These are phyloP conservation scores for Candida tropicalis DNA, from an alignment of 1,139 yeast species.

Conservation along the genomic window DNA sequence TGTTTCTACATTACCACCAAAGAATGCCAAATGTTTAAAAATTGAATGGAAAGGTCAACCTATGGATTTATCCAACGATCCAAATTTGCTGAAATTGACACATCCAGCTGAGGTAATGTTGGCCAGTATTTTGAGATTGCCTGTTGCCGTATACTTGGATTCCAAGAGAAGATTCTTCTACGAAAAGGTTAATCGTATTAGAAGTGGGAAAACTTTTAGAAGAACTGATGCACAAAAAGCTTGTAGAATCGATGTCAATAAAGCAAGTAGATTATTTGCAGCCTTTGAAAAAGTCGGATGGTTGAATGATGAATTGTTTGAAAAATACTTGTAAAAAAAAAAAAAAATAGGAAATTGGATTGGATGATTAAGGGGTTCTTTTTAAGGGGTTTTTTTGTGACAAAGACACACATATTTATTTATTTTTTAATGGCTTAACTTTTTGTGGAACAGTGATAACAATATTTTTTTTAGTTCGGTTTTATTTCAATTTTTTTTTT, in stretches of 20 bases:
- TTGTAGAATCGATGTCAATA: slow-evolving; percentile 94
- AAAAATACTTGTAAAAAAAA: slow-evolving; percentile 34
- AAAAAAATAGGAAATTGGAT: neutral
- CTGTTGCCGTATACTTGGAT: slow-evolving; percentile 85
- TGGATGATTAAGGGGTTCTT: neutral
- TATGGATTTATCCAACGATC: slow-evolving; percentile 83
- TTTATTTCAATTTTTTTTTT: neutral
- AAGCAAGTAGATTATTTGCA: slow-evolving; percentile 89
- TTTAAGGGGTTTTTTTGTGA: slow-evolving; percentile 1
- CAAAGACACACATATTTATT: neutral
- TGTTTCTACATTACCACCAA: slow-evolving; percentile 62
- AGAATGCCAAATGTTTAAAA: slow-evolving; percentile 68
- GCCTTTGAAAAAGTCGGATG: slow-evolving; percentile 96
- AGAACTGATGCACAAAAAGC: slow-evolving; percentile 98
- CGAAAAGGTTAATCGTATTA: slow-evolving; percentile 81
- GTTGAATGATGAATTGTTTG: slow-evolving; percentile 80
- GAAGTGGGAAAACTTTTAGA: slow-evolving; percentile 80
- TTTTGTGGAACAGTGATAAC: neutral
- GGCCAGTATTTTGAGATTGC: slow-evolving; percentile 87
- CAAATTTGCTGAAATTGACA: slow-evolving; percentile 58
- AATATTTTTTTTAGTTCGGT: slow-evolving; percentile 1
- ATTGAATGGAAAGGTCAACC: slow-evolving; percentile 99
- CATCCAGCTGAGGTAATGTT: slow-evolving; percentile 92
- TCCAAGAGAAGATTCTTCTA: slow-evolving; percentile 87
- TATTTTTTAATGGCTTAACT: neutral